A percentile compares a stretch with the other conserved stretches of the same genome.
These are phyloP conservation scores for Marasmius tenuissimus DNA, from an alignment of 1,284 basidiomycete genomes.

Conservation along the genomic window DNA sequence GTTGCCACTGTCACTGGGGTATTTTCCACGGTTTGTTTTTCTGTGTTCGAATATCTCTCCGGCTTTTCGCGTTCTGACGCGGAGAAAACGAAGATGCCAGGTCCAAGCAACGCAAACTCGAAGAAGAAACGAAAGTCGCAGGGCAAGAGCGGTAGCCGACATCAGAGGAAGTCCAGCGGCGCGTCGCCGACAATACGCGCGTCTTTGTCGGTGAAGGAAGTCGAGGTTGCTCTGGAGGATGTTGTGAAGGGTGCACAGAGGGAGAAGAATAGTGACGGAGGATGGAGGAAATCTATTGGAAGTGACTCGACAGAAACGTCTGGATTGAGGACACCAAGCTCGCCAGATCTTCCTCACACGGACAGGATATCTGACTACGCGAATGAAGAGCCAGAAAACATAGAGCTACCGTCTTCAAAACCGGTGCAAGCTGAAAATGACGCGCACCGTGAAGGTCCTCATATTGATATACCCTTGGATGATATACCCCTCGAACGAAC, in stretches of 20 bases:
- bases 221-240: neutral
- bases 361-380: neutral
- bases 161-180: conserved; percentile 4
- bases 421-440: no score
- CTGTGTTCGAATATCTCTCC: neutral
- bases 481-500: neutral
- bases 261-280: neutral
- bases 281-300: neutral
- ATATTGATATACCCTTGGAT: no score
- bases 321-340: neutral
- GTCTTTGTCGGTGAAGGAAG: neutral
- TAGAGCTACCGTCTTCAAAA: neutral
- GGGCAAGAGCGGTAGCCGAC: conserved; percentile 2
- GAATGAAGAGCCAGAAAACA: neutral
- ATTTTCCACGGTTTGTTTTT: conserved; percentile 4
- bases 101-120: conserved; percentile 10
- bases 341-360: neutral
- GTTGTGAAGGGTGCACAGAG: neutral
- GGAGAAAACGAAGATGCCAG: conserved; percentile 7
- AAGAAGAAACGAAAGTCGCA: conserved; percentile 14
- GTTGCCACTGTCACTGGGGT: neutral
- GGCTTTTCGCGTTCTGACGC: neutral
- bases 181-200: neutral
- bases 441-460: no score
- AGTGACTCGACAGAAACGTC: neutral